phyloP scores from a whole-genome alignment of 352 stramenopile species.

The Phytophthora cryptogea region DNA sequence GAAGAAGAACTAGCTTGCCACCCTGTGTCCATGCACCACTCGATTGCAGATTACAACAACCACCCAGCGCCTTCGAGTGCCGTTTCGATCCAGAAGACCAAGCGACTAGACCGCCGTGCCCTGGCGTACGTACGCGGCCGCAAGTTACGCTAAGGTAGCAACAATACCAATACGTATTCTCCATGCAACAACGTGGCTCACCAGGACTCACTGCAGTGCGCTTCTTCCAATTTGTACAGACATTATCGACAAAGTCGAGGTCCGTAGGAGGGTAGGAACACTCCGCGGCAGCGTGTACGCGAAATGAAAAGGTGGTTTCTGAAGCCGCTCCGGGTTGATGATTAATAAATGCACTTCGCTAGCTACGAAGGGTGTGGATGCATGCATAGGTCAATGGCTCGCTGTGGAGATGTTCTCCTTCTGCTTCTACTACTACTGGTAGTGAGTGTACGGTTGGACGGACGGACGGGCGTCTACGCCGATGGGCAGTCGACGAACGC shows the following conservation, averaged over 20 bases:
- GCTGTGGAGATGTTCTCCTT: not conserved
- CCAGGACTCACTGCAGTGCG: too few species aligned
- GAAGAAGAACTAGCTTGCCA: slow-evolving; percentile 66
- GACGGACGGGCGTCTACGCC: not conserved
- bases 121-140: slow-evolving; percentile 74
- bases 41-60: slow-evolving; percentile 80
- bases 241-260: too few species aligned
- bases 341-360: too few species aligned
- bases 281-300: too few species aligned
- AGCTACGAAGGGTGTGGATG: not conserved
- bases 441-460: not conserved
- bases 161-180: slow-evolving; percentile 1
- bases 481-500: slow-evolving; percentile 34
- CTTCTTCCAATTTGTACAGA: too few species aligned
- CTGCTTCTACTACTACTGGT: slow-evolving; percentile 3
- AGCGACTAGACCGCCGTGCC: slow-evolving; percentile 73
- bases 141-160: slow-evolving; percentile 58
- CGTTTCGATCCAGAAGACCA: slow-evolving; percentile 79
- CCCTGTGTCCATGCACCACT: slow-evolving; percentile 61
- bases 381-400: not conserved
- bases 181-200: too few species aligned
- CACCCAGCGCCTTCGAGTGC: slow-evolving; percentile 58
- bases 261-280: too few species aligned
- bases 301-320: too few species aligned
- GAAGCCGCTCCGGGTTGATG: too few species aligned